Conservation (phyloP, 2,329 filamentous ascomycete genomes). For the Colletotrichum musicola region DNA sequence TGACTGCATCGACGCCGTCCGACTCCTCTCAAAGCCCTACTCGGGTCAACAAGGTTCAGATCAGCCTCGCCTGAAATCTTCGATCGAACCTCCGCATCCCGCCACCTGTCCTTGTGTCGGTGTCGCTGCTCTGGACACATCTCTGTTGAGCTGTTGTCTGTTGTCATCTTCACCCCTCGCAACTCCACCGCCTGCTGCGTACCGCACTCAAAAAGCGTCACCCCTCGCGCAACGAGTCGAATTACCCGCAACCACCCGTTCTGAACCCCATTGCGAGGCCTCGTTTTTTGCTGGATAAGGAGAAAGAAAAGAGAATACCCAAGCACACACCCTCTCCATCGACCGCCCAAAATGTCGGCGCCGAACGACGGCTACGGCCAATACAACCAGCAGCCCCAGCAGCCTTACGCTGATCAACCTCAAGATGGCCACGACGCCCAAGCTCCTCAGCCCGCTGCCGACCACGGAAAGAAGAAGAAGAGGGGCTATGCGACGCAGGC, state of each 20-base stretch:
- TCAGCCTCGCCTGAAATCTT: conserved; percentile 13
- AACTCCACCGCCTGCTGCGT: conserved; percentile 32
- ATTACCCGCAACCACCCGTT: conserved; percentile 16
- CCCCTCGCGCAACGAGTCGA: conserved; percentile 12
- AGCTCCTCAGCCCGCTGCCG: conserved; percentile 50
- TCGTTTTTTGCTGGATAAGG: neutral
- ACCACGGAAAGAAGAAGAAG: conserved; percentile 84
- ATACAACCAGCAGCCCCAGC: conserved; percentile 57
- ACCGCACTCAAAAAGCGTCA: conserved; percentile 14
- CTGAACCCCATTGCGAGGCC: conserved; percentile 40
- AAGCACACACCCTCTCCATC: neutral
- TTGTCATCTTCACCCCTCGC: conserved; percentile 30
- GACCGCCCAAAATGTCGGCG: conserved; percentile 64
- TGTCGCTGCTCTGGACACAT: conserved; percentile 37
- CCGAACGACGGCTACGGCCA: conserved; percentile 68
- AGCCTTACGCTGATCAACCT: conserved; percentile 56
- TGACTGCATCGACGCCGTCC: conserved; percentile 15
- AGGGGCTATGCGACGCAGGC: conserved; percentile 93
- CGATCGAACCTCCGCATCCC: neutral
- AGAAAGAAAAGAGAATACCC: neutral
- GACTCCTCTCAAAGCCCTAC: conserved; percentile 10
- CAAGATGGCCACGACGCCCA: conserved; percentile 51
- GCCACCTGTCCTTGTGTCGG: conserved; percentile 5
- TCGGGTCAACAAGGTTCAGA: conserved; percentile 16
- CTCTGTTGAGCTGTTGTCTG: conserved; percentile 21